Base-by-base conservation (phyloP, 2,329 filamentous ascomycete species). In the Aspergillus fumigatiaffinis region DNA sequence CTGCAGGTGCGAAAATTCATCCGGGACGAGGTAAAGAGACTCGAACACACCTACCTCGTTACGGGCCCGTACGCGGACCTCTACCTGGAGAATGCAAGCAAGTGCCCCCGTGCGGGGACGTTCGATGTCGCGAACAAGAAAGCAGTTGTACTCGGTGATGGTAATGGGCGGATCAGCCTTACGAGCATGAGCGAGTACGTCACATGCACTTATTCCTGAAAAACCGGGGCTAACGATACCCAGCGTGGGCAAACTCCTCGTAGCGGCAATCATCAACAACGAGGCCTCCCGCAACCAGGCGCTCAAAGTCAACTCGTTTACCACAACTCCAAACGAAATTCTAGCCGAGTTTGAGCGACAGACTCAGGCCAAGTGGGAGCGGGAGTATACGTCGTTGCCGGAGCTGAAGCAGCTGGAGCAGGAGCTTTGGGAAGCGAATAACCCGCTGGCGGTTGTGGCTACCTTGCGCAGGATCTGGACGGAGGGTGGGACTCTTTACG, bases 401-500 rank as follows among this genome's bases (percentile, higher is more conserved):
- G 74, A 80, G 48, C 67, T 91, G 32, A 79, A 78, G 50, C 71
- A 79, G 38, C 63, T 83, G 6, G 89, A 92, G 74, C 68, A 80
- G 53, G 77, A 84, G 66, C 79, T 81, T 0, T 89, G 85, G 84
- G 78, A 78, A 17, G 75, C 78, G 35, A 77, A 78, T 0, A 72
- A 78, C 50, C 79, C 85, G 0, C 59, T 68, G 20, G 86, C 85
- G 0, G 84, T 84, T 0, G 62, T 76, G 1, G 78, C 81, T 51
- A 90, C 88, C 0, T 73, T 91, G 62, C 77, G 85, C 49, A 76
- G 89, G 20, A 91, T 91, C 52, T 91, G 88, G 89, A 82, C 83
- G 0, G 84, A 89, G 65, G 89, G 89, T 0, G 86, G 86, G 1
- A 91, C 88, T 0, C 70, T 91, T 49, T 91, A 91, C 67, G 81